Conservation (phyloP, 495 filamentous ascomycete genomes). For the Penicillium salamii region DNA sequence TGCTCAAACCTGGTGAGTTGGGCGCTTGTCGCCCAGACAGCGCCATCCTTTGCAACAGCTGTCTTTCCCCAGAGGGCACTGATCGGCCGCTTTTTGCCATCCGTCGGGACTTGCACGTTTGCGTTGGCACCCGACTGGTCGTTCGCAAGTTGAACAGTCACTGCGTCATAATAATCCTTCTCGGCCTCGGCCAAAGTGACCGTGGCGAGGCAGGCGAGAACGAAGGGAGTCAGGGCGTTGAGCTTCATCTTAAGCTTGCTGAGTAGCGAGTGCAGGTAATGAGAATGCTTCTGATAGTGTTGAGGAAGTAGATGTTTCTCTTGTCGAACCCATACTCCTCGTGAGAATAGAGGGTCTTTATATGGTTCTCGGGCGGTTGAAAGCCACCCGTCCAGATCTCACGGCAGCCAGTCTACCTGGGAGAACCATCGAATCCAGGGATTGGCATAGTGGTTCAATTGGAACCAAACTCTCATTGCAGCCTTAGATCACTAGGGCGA, state of each 20-base stretch:
- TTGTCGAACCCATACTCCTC: too few species aligned
- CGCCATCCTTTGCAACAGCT: constrained; percentile 13
- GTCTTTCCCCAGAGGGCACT: constrained; percentile 21
- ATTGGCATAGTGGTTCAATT: not conserved
- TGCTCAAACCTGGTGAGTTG: constrained; percentile 17
- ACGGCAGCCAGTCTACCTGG: not conserved
- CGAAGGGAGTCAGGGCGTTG: not conserved
- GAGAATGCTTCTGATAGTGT: too few species aligned
- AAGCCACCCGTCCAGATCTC: too few species aligned
- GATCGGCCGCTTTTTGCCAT: constrained; percentile 16
- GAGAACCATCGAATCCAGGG: not conserved
- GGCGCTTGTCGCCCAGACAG: constrained; percentile 21
- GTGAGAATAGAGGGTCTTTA: not conserved
- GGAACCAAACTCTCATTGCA: not conserved
- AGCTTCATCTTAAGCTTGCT: not conserved
- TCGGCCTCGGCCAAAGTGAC: not conserved
- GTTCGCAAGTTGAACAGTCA: constrained; percentile 21
- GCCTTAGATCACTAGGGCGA: not conserved
- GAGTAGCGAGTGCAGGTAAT: too few species aligned
- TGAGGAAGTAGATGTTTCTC: too few species aligned
- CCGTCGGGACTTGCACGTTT: constrained; percentile 15
- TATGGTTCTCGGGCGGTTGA: not conserved
- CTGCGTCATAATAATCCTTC: not conserved
- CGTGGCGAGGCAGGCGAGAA: not conserved
- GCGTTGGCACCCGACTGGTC: constrained; percentile 19